These are phyloP conservation scores for Coemansia sp. DNA, from an alignment of 192 early-diverging fungal genomes.

Conservation along the genomic window DNA sequence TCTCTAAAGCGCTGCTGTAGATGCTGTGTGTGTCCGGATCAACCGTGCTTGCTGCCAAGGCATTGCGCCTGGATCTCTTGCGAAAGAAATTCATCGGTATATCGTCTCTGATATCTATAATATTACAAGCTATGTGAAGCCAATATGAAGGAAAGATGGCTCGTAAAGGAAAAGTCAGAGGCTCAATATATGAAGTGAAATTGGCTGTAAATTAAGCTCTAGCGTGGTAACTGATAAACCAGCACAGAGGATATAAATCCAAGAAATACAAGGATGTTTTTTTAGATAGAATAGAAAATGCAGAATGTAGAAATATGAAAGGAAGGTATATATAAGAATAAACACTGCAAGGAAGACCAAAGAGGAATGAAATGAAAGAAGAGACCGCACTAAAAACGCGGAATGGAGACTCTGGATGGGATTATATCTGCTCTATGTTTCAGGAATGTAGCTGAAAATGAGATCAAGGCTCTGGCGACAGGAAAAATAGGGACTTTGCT, in stretches of 20 bases:
- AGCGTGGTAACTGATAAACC: neutral
- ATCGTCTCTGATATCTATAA: slow-evolving; percentile 1
- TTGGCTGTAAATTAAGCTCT: neutral
- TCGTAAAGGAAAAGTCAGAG: neutral
- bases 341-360: neutral
- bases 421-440: slow-evolving; percentile 5
- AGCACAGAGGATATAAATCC: neutral
- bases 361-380: neutral
- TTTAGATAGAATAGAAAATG: neutral
- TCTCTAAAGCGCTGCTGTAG: neutral
- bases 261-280: neutral
- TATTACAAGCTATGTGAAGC: neutral
- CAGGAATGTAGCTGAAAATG: slow-evolving; percentile 22
- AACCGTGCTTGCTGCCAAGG: slow-evolving; percentile 2
- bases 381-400: neutral
- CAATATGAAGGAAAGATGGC: neutral
- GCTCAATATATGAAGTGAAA: too few species aligned
- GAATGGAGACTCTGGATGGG: neutral
- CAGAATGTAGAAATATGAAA: neutral
- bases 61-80: slow-evolving; percentile 18
- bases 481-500: slow-evolving; percentile 1
- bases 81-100: slow-evolving; percentile 44
- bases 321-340: neutral
- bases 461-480: slow-evolving; percentile 6
- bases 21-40: neutral